These are phyloP conservation scores for Deuterostichococcus epilithicus DNA, from an alignment of 139 green algal genomes.

Conservation along the genomic window DNA sequence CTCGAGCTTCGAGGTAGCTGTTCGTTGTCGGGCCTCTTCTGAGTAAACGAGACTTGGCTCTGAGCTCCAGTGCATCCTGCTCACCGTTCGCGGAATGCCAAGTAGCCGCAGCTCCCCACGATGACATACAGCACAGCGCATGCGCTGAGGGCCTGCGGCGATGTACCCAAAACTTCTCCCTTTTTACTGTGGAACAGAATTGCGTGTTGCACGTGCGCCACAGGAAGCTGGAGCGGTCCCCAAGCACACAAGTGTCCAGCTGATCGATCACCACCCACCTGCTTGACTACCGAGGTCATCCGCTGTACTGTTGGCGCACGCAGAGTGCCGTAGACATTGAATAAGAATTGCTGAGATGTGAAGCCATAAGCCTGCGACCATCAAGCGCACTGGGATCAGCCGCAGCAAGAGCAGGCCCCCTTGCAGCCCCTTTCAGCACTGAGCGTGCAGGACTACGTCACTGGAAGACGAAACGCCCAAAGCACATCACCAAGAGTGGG, in stretches of 20 bases:
- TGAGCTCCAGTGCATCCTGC: constrained; percentile 24
- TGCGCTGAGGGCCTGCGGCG: constrained; percentile 9
- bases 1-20: background rate
- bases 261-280: too few species aligned
- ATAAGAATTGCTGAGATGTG: constrained; percentile 73
- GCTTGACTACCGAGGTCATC: constrained; percentile 50
- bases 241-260: too few species aligned
- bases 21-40: background rate
- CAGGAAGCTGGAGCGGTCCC: too few species aligned
- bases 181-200: too few species aligned
- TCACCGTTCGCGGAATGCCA: constrained; percentile 52
- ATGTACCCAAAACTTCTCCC: background rate
- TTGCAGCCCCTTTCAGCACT: too few species aligned
- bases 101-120: constrained; percentile 69
- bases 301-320: constrained; percentile 23
- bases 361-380: constrained; percentile 56
- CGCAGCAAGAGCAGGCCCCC: too few species aligned
- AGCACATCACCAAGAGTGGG: constrained; percentile 49
- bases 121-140: constrained; percentile 56
- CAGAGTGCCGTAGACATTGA: constrained; percentile 59
- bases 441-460: too few species aligned
- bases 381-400: too few species aligned
- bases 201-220: too few species aligned
- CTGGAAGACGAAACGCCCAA: too few species aligned
- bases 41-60: background rate